Evolutionary conservation across 106 monocot genomes (phyloP), one percentile per base, ranked within the genome.

Genomic region (Dendrobium catenatum): DNA sequence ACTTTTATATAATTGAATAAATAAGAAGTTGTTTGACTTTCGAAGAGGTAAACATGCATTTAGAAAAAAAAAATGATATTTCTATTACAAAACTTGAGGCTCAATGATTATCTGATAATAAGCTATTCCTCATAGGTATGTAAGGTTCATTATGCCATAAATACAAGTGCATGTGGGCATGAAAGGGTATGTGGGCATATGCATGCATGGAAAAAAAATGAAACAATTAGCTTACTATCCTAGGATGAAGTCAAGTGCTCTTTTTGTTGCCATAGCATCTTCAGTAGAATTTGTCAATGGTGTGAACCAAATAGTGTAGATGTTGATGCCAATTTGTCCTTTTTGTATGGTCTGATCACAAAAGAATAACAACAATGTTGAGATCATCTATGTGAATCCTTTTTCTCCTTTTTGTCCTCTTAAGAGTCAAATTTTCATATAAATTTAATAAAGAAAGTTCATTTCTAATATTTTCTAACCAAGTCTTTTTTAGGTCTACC

Each of bases 311-410:
- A 82, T 55, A 10, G 64, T 42, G 67, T 77, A 91, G 37, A 89
- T 8, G 85, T 87, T 89, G 42, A 89, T 46, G 13, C 91, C 89
- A 72, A 91, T 81, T 5, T 72, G 47, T 4, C 86, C 82, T 19
- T 86, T 47, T 72, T 86, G 82, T 13, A 33, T 19, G 26, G 27
- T 22, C 82, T 77, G 33, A 70, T 70, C 15, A 13, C 31, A 70
- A 70, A 70, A 70, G 37, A 70, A 37, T 4, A 66, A 66, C 6
- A 51, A 13, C 4, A 31, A 37, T 70, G 33, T 70, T 70, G 33
- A 70, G 9, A 37, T 70, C 31, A 70, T 70, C 33, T 7, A 61
- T 5, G 1, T n/a, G 61, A 9, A 20, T 6, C 37, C 37, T 37
- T 37, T 37, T 37, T 37, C 37, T 37, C 37, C 37, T 1, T 37